phyloP scores from a whole-genome alignment of 1,139 yeast species.

The Neolecta irregularis region DNA sequence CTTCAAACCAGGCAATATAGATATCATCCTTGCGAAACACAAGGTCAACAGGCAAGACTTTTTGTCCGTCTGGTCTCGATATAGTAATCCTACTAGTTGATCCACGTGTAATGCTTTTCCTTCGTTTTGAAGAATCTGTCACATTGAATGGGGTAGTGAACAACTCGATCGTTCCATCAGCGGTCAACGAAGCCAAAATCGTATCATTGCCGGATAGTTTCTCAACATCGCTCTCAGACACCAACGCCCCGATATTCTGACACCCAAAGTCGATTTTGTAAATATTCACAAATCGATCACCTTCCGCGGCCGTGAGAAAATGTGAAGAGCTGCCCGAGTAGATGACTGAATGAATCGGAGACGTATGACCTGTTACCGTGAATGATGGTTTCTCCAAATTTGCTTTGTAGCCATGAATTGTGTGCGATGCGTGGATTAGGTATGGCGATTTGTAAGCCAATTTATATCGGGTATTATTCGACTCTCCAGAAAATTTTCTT shows the following conservation, averaged over 20 bases:
- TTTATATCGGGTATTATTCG: conserved; percentile 25
- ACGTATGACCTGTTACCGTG: conserved; percentile 57
- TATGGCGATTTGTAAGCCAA: conserved; percentile 44
- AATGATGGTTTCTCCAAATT: conserved; percentile 27
- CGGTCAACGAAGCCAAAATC: conserved; percentile 44
- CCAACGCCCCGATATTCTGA: conserved; percentile 37
- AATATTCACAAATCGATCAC: conserved; percentile 66
- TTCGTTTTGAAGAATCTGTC: conserved; percentile 6
- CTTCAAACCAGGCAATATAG: conserved; percentile 55
- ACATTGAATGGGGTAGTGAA: conserved; percentile 39
- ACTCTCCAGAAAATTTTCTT: conserved; percentile 30
- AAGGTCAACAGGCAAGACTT: conserved; percentile 30
- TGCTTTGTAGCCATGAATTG: conserved; percentile 24
- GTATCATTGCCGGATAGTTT: conserved; percentile 29
- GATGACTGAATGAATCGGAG: conserved; percentile 39
- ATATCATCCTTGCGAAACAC: conserved; percentile 31
- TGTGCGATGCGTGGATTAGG: conserved; percentile 20
- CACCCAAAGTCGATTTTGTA: conserved; percentile 33
- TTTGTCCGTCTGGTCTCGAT: conserved; percentile 32
- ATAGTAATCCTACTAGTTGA: conserved; percentile 32
- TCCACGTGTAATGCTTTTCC: conserved; percentile 30
- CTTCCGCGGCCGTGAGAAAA: conserved; percentile 53
- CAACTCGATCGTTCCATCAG: conserved; percentile 47
- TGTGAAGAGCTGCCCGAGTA: conserved; percentile 13
- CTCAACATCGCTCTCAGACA: conserved; percentile 47